A percentile compares a stretch with the other conserved stretches of the same genome.
These are phyloP conservation scores for Septoria petroselini DNA, from an alignment of 2,329 filamentous ascomycete species.

Conservation along the genomic window DNA sequence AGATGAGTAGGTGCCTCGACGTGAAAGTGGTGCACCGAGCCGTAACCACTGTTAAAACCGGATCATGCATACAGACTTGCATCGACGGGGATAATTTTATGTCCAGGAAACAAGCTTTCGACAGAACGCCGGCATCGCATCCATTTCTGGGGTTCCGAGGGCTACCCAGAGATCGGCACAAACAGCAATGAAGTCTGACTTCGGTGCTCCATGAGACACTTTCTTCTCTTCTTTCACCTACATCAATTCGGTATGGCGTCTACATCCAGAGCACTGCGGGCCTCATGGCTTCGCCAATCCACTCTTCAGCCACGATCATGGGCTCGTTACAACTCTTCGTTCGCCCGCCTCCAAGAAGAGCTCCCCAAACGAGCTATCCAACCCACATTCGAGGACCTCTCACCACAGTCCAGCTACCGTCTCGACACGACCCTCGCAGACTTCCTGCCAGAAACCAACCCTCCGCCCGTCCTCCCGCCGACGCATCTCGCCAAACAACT, in stretches of 20 bases:
- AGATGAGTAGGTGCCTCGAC: too few species aligned
- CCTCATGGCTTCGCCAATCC: conserved; percentile 23
- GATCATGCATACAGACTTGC: too few species aligned
- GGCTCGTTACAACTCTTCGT: conserved; percentile 35
- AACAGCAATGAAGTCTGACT: not conserved
- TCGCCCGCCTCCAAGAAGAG: conserved; percentile 41
- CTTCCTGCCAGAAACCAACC: conserved; percentile 26
- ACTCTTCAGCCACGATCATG: not conserved
- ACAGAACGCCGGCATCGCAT: too few species aligned
- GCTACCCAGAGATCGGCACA: too few species aligned
- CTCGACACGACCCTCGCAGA: conserved; percentile 22
- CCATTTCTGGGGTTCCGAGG: too few species aligned
- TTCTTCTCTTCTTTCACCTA: not conserved
- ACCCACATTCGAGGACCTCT: conserved; percentile 55
- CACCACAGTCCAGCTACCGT: conserved; percentile 41
- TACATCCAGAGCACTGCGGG: conserved; percentile 15
- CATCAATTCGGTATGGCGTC: not conserved
- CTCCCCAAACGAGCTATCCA: conserved; percentile 51
- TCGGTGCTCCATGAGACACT: not conserved
- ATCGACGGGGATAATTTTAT: too few species aligned
- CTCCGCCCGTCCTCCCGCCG: conserved; percentile 35
- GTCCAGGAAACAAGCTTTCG: too few species aligned
- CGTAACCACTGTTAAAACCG: too few species aligned
- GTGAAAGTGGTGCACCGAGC: too few species aligned
- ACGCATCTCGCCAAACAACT: conserved; percentile 39